phyloP scores from a whole-genome alignment of 192 early-diverging fungal genomes.

The Coemansia sp. region DNA sequence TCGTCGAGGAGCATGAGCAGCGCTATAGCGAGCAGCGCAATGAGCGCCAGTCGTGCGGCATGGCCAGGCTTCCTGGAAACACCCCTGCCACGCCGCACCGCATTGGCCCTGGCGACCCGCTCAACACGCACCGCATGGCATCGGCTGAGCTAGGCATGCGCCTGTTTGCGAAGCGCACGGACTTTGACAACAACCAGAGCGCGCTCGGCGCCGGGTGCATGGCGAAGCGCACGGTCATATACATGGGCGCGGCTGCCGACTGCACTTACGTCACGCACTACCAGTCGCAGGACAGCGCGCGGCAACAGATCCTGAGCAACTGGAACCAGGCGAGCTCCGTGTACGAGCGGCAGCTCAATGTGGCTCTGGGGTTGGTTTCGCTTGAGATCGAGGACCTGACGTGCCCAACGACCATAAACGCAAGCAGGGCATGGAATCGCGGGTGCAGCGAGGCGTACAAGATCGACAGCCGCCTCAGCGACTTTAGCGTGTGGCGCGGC shows the following conservation, averaged over 20 bases:
- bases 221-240: constrained; percentile 34
- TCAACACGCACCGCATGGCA: constrained; percentile 7
- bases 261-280: constrained; percentile 69
- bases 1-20: constrained; percentile 22
- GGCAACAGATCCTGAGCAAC: constrained; percentile 76
- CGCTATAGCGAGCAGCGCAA: neutral
- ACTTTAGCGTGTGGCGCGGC: constrained; percentile 90
- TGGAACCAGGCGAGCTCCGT: constrained; percentile 81
- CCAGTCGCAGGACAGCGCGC: constrained; percentile 58
- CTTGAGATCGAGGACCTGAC: constrained; percentile 68
- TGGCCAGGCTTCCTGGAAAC: constrained; percentile 27
- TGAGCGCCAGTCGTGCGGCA: constrained; percentile 13
- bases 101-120: constrained; percentile 15
- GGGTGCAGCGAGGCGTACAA: constrained; percentile 69
- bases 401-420: constrained; percentile 57
- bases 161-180: constrained; percentile 34
- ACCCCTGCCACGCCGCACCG: constrained; percentile 5
- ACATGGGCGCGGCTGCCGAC: constrained; percentile 75
- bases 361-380: constrained; percentile 80
- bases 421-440: constrained; percentile 70
- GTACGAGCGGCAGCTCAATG: constrained; percentile 85
- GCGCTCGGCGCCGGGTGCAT: constrained; percentile 41
- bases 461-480: constrained; percentile 76
- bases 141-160: constrained; percentile 19
- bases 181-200: constrained; percentile 22